Base-by-base conservation (phyloP, 1,284 basidiomycete species). In the Cryptococcus neoformans region DNA sequence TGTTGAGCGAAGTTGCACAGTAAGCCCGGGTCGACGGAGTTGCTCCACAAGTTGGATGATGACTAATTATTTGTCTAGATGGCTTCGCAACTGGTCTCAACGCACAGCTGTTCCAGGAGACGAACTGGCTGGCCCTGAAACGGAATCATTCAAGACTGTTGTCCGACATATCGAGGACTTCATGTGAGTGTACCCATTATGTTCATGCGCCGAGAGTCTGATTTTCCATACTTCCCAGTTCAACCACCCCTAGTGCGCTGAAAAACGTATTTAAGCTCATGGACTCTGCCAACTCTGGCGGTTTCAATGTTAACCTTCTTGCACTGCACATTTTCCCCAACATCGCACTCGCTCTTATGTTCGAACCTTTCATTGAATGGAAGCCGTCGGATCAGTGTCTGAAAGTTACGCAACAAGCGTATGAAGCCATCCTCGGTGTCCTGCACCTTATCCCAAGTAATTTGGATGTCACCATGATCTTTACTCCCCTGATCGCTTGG, bases 401-500 rank as follows among this genome's bases (percentile, higher is more conserved):
- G 12, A 57, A 53, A 1, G 48, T 57, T 8, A 44, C 68, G n/a
- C 64, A 67, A 39, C 62, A 64, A 45, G 60, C 63, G 0, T 72
- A 66, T 49, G 68, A 73, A 49, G 63, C 59, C 2, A 62, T 69
- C 16, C 56, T 73, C 9, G 64, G 65, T 4, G 46, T 72, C n/a
- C 53, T 74, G 9, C 69, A 76, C 50, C 58, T 73, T 12, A 65
- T 76, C 21, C 74, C 74, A 1, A 67, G 66, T 16, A 73, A 73
- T 54, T 55, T 74, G 21, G 73, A 76, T 48, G 50, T 74, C n/a
- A 56, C 66, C 6, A 46, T 66, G 16, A 42, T 74, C 40, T 49
- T 72, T 21, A 72, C 68, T 5, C 59, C 70, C 1, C 34, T 70
- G 0, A 56, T 70, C n/a, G 56, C 59, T 17, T 68, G 73, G 70